Percentiles rank a stretch among this genome's conserved stretches.
These are phyloP conservation scores for Arthroderma sp. DNA, from an alignment of 2,329 filamentous ascomycete species.

Conservation along the genomic window DNA sequence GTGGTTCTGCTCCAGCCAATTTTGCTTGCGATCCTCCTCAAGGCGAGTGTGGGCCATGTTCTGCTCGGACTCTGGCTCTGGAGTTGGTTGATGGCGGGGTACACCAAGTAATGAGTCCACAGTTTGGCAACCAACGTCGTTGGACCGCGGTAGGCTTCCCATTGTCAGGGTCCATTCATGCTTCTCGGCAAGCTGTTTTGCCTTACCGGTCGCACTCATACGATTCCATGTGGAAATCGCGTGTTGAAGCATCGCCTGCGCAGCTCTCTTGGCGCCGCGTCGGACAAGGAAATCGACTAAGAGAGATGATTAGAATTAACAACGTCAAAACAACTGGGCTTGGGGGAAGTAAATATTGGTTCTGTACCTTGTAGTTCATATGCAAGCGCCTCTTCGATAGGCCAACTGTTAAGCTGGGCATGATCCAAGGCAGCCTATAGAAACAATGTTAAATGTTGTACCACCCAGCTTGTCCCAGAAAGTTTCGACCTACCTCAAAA, in stretches of 20 bases:
- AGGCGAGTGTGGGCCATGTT: slow-evolving; percentile 18
- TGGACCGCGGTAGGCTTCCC: slow-evolving; percentile 36
- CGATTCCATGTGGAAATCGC: slow-evolving; percentile 46
- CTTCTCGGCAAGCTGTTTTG: slow-evolving; percentile 42
- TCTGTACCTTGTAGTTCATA: slow-evolving; percentile 44
- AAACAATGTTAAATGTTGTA: slow-evolving; percentile 9
- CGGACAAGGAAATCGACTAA: slow-evolving; percentile 46
- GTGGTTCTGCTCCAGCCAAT: slow-evolving; percentile 30
- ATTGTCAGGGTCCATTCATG: slow-evolving; percentile 49
- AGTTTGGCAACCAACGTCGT: slow-evolving; percentile 46
- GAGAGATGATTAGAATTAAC: slow-evolving; percentile 15
- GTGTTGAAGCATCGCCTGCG: slow-evolving; percentile 44
- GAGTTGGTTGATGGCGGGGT: slow-evolving; percentile 3
- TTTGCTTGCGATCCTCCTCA: slow-evolving; percentile 28
- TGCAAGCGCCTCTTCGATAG: slow-evolving; percentile 46
- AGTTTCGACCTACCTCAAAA: slow-evolving; percentile 18
- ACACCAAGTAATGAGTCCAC: slow-evolving; percentile 35
- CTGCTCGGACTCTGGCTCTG: slow-evolving; percentile 17
- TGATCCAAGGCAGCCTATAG: slow-evolving; percentile 49
- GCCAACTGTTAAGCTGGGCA: slow-evolving; percentile 43
- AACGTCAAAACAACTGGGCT: background rate
- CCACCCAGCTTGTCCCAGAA: background rate
- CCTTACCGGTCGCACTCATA: slow-evolving; percentile 47
- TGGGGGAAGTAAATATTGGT: background rate
- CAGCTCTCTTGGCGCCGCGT: slow-evolving; percentile 45